These are phyloP conservation scores for Botrytis aclada DNA, from an alignment of 2,329 filamentous ascomycete genomes.

Conservation along the genomic window DNA sequence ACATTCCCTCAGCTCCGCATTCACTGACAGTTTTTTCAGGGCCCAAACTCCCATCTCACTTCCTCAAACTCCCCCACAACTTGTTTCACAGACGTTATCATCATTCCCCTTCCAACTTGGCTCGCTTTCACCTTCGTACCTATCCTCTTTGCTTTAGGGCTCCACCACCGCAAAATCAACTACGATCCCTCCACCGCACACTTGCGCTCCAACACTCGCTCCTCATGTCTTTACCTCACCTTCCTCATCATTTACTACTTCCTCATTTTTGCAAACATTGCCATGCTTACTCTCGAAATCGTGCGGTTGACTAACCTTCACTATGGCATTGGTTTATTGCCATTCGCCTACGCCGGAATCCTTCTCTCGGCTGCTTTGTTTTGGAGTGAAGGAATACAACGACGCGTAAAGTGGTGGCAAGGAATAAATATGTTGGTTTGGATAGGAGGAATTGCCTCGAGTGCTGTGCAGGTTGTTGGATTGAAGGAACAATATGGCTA, in stretches of 20 bases:
- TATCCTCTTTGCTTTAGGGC: constrained; percentile 28
- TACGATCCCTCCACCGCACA: constrained; percentile 30
- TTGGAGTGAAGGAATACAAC: constrained; percentile 29
- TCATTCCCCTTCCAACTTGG: constrained; percentile 40
- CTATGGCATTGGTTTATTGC: constrained; percentile 38
- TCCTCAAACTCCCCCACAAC: constrained; percentile 38
- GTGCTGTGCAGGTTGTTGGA: constrained; percentile 35
- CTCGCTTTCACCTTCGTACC: constrained; percentile 35
- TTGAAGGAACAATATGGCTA: constrained; percentile 34
- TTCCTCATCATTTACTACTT: constrained; percentile 34
- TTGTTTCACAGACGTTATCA: constrained; percentile 40
- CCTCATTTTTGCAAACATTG: constrained; percentile 35
- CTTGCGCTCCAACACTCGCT: constrained; percentile 19
- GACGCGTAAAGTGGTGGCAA: constrained; percentile 31
- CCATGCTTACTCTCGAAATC: constrained; percentile 39
- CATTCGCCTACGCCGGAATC: constrained; percentile 38
- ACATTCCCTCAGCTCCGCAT: not conserved
- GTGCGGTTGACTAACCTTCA: constrained; percentile 36
- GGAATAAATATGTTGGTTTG: constrained; percentile 34
- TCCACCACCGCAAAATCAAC: constrained; percentile 26
- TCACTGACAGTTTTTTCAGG: constrained; percentile 26
- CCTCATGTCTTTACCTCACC: constrained; percentile 24
- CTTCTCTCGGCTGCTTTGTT: constrained; percentile 33
- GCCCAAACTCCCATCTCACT: constrained; percentile 37
- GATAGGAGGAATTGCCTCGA: constrained; percentile 34